Base-by-base conservation (phyloP, 495 filamentous ascomycete genomes). In the Penicillium robsamsonii region DNA sequence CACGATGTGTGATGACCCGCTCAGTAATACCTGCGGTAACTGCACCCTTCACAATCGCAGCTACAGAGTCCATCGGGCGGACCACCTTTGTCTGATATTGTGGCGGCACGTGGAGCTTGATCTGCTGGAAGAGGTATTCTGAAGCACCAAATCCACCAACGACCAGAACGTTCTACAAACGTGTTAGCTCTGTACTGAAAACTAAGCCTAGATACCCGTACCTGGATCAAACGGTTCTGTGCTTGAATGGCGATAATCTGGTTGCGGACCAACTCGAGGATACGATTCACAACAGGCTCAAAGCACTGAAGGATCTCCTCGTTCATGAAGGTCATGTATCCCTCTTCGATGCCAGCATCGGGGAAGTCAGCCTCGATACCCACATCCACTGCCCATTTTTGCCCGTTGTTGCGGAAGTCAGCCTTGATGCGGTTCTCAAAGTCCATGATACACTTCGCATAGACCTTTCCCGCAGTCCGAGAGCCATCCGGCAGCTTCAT, bases 21-120 rank as follows among this genome's bases (percentile, higher is more conserved):
- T 98, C 95, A 1, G 92, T 96, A 64, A 98, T 97, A 77, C 94
- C 94, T 40, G 94, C 88, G 0, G 88, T 91, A 48, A 91, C 87
- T 37, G 87, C 87, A 55, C 87, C 87, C 69, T 90, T 91, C 65
- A 91, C 87, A 40, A 91, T 90, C 44, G 87, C 87, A 22, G 87
- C 87, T 30, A 91, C 87, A 2, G 87, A 90, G 72, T 91, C 87
- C 87, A 91, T 91, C 17, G 87, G 87, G n/a, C 87, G 84, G 25
- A 91, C 87, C 31, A 91, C 87, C 73, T 90, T 90, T 55, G 84
- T 80, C 64, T 90, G 87, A 68, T 86, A 91, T 60, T 91, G 87
- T 2, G 87, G 87, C 10, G 87, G 87, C 13, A 91, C 87, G 62
- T 89, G 87, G 40, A 90, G 78, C 60, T 87, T 88, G 73, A 91